A percentile compares a stretch with the other conserved stretches of the same genome.
Evolutionary conservation across 2,329 filamentous ascomycete species (phyloP).

Genomic region (Xylaria polymorpha): DNA sequence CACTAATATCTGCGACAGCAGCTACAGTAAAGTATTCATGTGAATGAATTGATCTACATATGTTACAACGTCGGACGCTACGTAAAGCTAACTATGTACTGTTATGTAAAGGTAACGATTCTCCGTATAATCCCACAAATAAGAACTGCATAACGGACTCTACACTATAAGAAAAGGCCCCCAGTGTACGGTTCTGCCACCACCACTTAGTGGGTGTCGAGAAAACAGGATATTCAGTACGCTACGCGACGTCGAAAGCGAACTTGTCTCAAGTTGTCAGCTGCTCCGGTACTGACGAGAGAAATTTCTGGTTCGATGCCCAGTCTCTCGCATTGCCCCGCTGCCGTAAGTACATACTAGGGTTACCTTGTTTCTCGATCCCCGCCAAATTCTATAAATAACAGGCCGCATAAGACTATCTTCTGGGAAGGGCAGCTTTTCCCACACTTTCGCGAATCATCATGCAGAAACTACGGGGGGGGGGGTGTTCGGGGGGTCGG

Average conservation of each 20-base stretch:
- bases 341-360: neutral
- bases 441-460: slow-evolving; percentile 25
- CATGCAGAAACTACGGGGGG: slow-evolving; percentile 10
- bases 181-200: too few relatives aligned
- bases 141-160: slow-evolving; percentile 2
- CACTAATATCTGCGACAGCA: neutral
- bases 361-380: slow-evolving; percentile 1
- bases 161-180: too few relatives aligned
- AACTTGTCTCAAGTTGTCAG: slow-evolving; percentile 6
- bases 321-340: neutral
- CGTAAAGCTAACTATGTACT: too few relatives aligned
- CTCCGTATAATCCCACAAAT: slow-evolving; percentile 20
- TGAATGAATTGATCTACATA: neutral
- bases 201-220: too few relatives aligned
- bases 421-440: slow-evolving; percentile 25
- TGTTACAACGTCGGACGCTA: neutral
- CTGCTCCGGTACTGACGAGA: neutral
- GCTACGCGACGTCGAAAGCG: neutral
- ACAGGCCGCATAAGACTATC: slow-evolving; percentile 36
- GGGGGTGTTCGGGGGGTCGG: too few relatives aligned
- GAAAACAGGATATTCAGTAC: slow-evolving; percentile 1
- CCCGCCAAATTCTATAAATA: slow-evolving; percentile 40
- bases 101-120: slow-evolving; percentile 11
- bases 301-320: slow-evolving; percentile 8
- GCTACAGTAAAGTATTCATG: neutral